These are phyloP conservation scores for Isatis tinctoria DNA, from an alignment of 345 rosid genomes.

Conservation along the genomic window DNA sequence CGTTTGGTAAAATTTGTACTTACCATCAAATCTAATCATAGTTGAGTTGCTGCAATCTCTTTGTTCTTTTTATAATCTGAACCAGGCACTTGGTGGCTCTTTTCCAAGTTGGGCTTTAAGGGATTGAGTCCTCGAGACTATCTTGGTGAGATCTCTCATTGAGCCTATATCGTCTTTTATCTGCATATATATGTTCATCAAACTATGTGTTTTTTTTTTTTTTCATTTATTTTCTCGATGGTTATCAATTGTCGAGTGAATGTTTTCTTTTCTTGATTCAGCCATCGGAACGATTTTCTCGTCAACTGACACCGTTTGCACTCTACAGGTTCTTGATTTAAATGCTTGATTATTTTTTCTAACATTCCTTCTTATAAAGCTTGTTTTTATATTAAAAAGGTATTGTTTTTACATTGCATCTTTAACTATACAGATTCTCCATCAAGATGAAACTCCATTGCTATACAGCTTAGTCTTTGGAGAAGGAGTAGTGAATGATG, in stretches of 20 bases:
- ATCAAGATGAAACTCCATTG: conserved; percentile 86
- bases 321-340: conserved; percentile 64
- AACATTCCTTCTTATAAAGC: not conserved
- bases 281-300: conserved; percentile 91
- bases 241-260: conserved; percentile 11
- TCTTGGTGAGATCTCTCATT: conserved; percentile 49
- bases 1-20: conserved; percentile 46
- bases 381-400: not conserved
- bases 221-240: not conserved
- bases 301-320: conserved; percentile 89
- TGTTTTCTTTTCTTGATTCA: conserved; percentile 32
- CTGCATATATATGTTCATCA: not conserved
- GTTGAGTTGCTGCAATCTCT: not conserved
- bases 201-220: not conserved
- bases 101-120: conserved; percentile 57
- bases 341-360: not conserved
- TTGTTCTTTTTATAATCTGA: conserved; percentile 18
- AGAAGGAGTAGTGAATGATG: conserved; percentile 96
- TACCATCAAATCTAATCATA: not conserved
- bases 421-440: conserved; percentile 52
- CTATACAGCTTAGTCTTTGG: conserved; percentile 89
- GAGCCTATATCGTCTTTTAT: not conserved
- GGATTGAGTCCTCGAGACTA: conserved; percentile 60
- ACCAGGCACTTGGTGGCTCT: conserved; percentile 78
- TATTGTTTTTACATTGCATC: not conserved